Evolutionary conservation across 352 stramenopile genomes (phyloP).

Genomic region (Pythium angustatum): DNA sequence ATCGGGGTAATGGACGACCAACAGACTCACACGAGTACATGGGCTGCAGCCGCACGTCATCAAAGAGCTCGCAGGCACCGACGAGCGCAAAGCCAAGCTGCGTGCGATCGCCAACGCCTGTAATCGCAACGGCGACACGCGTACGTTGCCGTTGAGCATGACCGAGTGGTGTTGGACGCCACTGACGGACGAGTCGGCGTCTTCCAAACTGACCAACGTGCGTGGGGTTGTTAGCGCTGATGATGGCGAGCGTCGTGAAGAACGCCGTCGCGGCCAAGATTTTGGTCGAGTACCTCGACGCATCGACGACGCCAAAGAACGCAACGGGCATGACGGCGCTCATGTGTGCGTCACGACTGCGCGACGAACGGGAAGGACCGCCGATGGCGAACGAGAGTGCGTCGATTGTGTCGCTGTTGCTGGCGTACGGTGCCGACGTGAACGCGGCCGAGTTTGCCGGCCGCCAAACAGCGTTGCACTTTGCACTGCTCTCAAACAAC

Average conservation of each 20-base stretch:
- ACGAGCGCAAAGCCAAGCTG: conserved; percentile 53
- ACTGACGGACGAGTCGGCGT: no score
- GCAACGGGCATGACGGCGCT: conserved; percentile 67
- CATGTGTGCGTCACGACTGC: conserved; percentile 72
- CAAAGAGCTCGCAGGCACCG: conserved; percentile 46
- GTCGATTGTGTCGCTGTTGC: conserved; percentile 51
- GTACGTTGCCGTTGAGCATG: no score
- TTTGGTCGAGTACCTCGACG: conserved; percentile 46
- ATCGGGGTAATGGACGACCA: no score
- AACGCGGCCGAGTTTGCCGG: conserved; percentile 45
- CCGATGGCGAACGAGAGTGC: conserved; percentile 45
- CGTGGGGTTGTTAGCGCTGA: conserved; percentile 50
- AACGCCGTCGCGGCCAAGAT: conserved; percentile 51
- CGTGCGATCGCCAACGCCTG: conserved; percentile 44
- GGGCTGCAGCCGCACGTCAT: conserved; percentile 57
- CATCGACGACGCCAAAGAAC: conserved; percentile 45
- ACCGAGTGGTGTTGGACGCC: no score
- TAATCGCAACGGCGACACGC: conserved; percentile 79
- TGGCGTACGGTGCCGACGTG: conserved; percentile 40
- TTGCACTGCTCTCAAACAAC: conserved; percentile 74
- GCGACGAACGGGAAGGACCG: conserved; percentile 32
- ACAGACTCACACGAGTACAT: no score
- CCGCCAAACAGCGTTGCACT: conserved; percentile 72
- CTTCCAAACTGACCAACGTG: not conserved
- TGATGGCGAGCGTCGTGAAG: conserved; percentile 87